These are phyloP conservation scores for Phoenix roebelenii DNA, from an alignment of 176 grass and related monocot genomes.

Conservation along the genomic window DNA sequence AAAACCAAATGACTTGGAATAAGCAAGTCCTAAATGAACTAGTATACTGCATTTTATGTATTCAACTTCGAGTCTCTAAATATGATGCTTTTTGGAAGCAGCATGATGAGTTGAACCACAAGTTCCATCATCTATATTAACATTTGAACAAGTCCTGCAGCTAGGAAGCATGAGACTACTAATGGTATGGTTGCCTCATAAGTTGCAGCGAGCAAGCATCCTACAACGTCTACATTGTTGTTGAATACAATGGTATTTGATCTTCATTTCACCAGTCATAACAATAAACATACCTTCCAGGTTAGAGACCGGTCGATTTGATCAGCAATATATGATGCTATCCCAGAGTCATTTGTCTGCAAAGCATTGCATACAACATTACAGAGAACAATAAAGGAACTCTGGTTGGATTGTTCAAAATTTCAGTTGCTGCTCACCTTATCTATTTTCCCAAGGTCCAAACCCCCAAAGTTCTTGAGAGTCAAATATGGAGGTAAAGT, in stretches of 20 bases:
- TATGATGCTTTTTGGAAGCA: too few species aligned
- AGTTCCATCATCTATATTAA: too few species aligned
- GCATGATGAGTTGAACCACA: too few species aligned
- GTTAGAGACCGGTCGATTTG: slow-evolving; percentile 69
- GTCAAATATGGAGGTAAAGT: slow-evolving; percentile 55
- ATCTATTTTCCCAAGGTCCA: slow-evolving; percentile 71
- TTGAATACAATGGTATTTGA: neutral
- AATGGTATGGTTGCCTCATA: neutral
- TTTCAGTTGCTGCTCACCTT: slow-evolving; percentile 32
- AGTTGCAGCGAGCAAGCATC: neutral
- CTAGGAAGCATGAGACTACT: too few species aligned
- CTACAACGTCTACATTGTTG: neutral
- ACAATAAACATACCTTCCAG: slow-evolving; percentile 51
- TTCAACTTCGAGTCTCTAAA: too few species aligned
- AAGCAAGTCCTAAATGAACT: too few species aligned
- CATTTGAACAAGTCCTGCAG: too few species aligned
- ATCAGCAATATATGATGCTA: slow-evolving; percentile 52
- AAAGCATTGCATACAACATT: slow-evolving; percentile 16
- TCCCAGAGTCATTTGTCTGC: slow-evolving; percentile 73
- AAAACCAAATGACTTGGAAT: too few species aligned
- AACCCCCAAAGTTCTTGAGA: slow-evolving; percentile 69
- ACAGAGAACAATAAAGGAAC: neutral
- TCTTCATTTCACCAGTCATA: neutral
- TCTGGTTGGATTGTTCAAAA: neutral
- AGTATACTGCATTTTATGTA: too few species aligned